These are phyloP conservation scores for Hypoxylon intermedium DNA, from an alignment of 495 filamentous ascomycete genomes.

Conservation along the genomic window DNA sequence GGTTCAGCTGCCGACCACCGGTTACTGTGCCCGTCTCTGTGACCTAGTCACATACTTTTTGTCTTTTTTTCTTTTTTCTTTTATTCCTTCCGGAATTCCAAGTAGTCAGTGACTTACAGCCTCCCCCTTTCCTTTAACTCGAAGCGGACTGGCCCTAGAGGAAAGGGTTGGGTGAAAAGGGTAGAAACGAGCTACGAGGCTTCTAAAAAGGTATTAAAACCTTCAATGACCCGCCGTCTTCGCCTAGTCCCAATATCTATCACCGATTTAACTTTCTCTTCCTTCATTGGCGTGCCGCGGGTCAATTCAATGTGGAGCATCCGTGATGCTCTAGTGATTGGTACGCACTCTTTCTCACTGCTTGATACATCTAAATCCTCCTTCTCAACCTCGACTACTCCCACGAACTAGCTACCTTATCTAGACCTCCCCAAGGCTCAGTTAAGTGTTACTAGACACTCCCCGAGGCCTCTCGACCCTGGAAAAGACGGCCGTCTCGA, in stretches of 20 bases:
- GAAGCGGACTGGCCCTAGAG: constrained; percentile 34
- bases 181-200: constrained; percentile 19
- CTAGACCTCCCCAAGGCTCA: constrained; percentile 20
- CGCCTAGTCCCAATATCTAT: constrained; percentile 18
- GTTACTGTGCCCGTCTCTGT: constrained; percentile 40
- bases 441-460: constrained; percentile 38
- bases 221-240: constrained; percentile 31
- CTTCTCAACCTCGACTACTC: constrained; percentile 14
- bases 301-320: constrained; percentile 37
- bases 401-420: constrained; percentile 18
- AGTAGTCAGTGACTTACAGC: constrained; percentile 24
- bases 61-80: constrained; percentile 16
- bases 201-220: constrained; percentile 33
- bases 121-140: constrained; percentile 32
- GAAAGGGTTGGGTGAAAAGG: constrained; percentile 26
- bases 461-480: background rate
- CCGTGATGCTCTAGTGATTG: constrained; percentile 31
- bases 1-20: constrained; percentile 39
- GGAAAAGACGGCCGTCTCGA: constrained; percentile 16
- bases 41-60: constrained; percentile 40
- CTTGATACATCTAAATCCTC: constrained; percentile 20
- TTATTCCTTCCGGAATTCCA: constrained; percentile 12
- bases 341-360: constrained; percentile 24
- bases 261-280: constrained; percentile 14
- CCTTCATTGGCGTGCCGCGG: constrained; percentile 29